Evolutionary conservation across 495 filamentous ascomycete species (phyloP), one percentile per base, ranked within the genome.

Genomic region (Hypoxylon intermedium): DNA sequence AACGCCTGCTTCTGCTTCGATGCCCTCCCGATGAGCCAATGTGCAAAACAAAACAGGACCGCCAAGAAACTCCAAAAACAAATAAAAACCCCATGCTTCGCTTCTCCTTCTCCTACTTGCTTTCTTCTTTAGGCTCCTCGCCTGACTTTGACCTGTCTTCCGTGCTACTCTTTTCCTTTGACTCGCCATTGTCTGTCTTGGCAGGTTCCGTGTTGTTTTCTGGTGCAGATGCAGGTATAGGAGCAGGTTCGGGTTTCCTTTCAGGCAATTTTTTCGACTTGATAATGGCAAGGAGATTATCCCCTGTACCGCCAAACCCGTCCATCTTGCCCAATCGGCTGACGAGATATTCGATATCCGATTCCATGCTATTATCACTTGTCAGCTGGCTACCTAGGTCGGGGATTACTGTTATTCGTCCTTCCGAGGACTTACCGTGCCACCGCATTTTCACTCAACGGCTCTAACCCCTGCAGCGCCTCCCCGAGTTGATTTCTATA

Each of bases 401-500:
- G 21, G 23, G 15, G 72, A 82, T 65, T 74, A 93, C 92, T 87
- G 85, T 53, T 81, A n/a, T n/a, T n/a, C n/a, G n/a, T n/a, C n/a
- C n/a, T 79, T 69, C 18, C 23, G 4, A n/a, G 18, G 9, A 74
- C 84, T 70, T 77, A 96, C 93, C 89, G 87, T 50, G 82, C 81
- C 65, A 87, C 88, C 9, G 85, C 91, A 30, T 73, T 72, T 54
- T 89, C 87, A 15, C 83, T 89, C 66, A 76, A 82, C 16, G 93
- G 77, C 13, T 76, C 76, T 26, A 89, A 83, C 44, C 86, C 87
- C 37, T 83, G 73, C 66, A 92, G 90, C 13, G 90, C 88, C 51
- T 84, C 86, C 3, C 86, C 87, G 77, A 93, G 87, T 57, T 94
- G 91, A 53, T 89, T 89, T 60, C 86, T 86, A 70, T 97, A 98